phyloP scores from a whole-genome alignment of 176 grass and related monocot genomes.

The Ampelocalamus luodianensis region DNA sequence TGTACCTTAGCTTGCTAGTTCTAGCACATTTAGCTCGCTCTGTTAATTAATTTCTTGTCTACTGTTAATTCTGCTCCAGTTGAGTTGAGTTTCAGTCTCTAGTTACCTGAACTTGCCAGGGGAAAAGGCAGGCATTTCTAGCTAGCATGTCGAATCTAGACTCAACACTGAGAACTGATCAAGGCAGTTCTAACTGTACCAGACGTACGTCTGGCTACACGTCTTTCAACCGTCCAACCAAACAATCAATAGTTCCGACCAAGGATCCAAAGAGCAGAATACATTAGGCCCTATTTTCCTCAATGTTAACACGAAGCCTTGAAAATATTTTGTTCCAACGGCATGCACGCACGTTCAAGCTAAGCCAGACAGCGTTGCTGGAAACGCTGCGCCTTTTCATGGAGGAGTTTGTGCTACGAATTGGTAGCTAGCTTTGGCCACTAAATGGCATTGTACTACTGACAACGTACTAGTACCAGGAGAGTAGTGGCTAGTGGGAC shows the following conservation, averaged over 20 bases:
- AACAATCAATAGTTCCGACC: not conserved
- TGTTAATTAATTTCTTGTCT: not conserved
- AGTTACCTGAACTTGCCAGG: not conserved
- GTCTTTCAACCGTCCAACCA: too few species aligned
- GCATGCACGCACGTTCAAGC: not conserved
- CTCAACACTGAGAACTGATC: not conserved
- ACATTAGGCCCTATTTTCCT: not conserved
- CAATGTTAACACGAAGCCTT: not conserved
- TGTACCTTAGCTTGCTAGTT: not conserved
- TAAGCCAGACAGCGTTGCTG: constrained; percentile 17
- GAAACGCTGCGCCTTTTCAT: constrained; percentile 32
- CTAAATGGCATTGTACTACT: not conserved
- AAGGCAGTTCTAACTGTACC: too few species aligned
- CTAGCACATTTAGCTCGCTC: not conserved
- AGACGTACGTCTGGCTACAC: too few species aligned
- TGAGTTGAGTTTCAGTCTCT: not conserved
- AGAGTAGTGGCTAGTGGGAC: not conserved
- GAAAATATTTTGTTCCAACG: not conserved
- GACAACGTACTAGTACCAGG: not conserved
- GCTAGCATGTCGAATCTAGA: too few species aligned
- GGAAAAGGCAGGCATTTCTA: not conserved
- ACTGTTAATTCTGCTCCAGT: not conserved
- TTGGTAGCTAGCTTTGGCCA: not conserved
- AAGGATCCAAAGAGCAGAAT: not conserved
- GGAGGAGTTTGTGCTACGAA: too few species aligned